Base-by-base conservation (phyloP, 345 rosid species). In the Pelargonium nanum region DNA sequence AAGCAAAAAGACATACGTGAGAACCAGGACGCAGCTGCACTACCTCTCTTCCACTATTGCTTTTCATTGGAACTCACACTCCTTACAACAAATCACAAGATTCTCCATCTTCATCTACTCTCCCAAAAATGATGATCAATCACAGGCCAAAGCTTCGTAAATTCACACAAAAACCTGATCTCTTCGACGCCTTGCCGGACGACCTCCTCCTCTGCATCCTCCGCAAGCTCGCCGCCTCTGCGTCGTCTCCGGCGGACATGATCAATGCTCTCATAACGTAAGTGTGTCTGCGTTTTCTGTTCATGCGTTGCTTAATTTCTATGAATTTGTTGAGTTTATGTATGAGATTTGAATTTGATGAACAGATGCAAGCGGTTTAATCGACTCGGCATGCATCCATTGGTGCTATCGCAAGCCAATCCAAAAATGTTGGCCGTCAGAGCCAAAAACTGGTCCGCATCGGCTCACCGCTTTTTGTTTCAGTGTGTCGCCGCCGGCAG, bases 171-270 rank as follows among this genome's bases (percentile, higher is more conserved):
- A 60, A 61, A 13, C 59, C 71, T 8, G 77, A 76, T 69, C 58
- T 61, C 17, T 75, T 86, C 55, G 89, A 86, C 21, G 68, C 72
- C 5, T 60, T 86, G 44, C 93, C 75, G 0, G 89, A 86, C 32
- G 93, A 86, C 69, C 80, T 86, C 54, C 64, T 83, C 28, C 56
- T 81, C 57, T 68, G 57, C 66, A 69, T 86, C 62, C 82, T 86
- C 63, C 32, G 66, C 65, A 80, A 72, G 61, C 93, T 86, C 61
- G 65, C 67, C 66, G 70, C 83, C 58, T 68, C 83, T n/a, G 81
- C 84, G 60, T 79, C 85, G 57, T 74, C 68, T 55, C 89, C 93
- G 24, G 62, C 83, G 0, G 87, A 86, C 70, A 72, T 86, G 64
- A 30, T 81, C 59, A 80, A 10, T 63, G 24, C 75, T 52, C 69